These are phyloP conservation scores for Odonthalia washingtoniensis DNA, from an alignment of 31 red algal genomes.

Conservation along the genomic window DNA sequence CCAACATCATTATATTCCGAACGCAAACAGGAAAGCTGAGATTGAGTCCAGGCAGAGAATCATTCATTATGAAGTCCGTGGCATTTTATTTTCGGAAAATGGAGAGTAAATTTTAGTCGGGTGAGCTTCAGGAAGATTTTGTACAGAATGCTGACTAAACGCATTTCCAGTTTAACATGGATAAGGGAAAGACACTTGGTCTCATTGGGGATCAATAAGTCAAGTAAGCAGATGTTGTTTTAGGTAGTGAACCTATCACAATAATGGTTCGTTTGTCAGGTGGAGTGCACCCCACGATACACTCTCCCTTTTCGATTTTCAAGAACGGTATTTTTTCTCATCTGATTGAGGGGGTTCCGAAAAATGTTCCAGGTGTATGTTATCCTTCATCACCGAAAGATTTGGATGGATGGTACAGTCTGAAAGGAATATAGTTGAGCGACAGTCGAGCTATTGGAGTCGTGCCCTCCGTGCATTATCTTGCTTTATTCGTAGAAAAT, in stretches of 20 bases:
- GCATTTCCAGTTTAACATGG: not conserved
- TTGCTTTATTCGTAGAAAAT: not conserved
- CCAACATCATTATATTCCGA: too few species aligned
- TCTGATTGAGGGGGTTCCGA: not conserved
- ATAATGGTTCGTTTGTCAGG: not conserved
- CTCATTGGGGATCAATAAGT: not conserved
- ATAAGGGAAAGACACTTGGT: not conserved
- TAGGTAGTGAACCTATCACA: not conserved
- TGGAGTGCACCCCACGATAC: not conserved
- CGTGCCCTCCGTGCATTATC: not conserved
- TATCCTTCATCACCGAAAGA: not conserved
- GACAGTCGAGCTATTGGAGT: not conserved
- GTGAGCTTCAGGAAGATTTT: not conserved
- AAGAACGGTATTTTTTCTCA: not conserved
- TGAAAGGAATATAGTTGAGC: not conserved
- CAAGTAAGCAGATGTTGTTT: conserved; percentile 22
- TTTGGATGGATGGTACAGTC: not conserved
- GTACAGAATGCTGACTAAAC: not conserved
- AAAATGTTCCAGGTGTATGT: not conserved
- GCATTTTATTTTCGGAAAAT: not conserved
- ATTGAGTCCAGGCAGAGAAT: too few species aligned
- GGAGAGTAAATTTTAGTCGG: not conserved
- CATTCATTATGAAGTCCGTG: too few species aligned
- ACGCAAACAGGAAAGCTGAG: too few species aligned
- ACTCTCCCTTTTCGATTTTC: not conserved